These are phyloP conservation scores for Coprinellus aureogranulatus DNA, from an alignment of 768 basidiomycete genomes.

Conservation along the genomic window DNA sequence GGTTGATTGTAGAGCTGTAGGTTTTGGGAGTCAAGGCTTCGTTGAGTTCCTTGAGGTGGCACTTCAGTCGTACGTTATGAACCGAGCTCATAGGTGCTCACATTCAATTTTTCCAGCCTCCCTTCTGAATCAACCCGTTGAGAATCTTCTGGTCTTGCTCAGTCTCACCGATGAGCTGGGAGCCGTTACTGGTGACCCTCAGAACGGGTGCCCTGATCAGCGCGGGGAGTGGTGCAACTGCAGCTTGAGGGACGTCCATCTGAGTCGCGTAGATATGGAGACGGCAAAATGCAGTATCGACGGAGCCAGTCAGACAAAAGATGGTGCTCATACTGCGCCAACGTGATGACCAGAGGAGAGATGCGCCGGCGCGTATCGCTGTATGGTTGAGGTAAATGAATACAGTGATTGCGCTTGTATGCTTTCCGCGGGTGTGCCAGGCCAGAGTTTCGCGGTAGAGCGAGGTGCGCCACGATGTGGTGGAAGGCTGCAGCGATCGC, in stretches of 20 bases:
- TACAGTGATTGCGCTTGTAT: no score
- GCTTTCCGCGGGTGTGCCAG: no score
- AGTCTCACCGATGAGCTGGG: constrained; percentile 9
- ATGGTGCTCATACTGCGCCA: neutral
- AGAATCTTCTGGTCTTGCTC: constrained; percentile 11
- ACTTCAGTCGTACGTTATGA: neutral
- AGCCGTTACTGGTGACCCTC: constrained; percentile 41
- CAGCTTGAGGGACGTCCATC: constrained; percentile 55
- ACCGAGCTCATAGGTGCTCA: neutral
- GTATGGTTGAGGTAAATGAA: no score
- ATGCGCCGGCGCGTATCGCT: no score
- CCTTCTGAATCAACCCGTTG: constrained; percentile 8
- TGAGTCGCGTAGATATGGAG: constrained; percentile 6
- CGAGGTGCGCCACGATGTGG: no score
- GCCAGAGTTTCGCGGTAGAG: no score
- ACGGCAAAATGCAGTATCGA: constrained; percentile 5
- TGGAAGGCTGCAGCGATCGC: no score
- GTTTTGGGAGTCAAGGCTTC: constrained; percentile 70
- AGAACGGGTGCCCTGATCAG: constrained; percentile 59
- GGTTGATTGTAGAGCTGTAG: constrained; percentile 79
- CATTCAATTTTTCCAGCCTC: constrained; percentile 6
- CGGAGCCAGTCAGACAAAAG: constrained; percentile 4
- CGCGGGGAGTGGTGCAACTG: constrained; percentile 43
- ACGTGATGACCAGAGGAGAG: constrained; percentile 1
- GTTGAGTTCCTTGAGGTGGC: constrained; percentile 60